These are phyloP conservation scores for Paramecium primaurelia DNA, from an alignment of 73 alveolate genomes.

Conservation along the genomic window DNA sequence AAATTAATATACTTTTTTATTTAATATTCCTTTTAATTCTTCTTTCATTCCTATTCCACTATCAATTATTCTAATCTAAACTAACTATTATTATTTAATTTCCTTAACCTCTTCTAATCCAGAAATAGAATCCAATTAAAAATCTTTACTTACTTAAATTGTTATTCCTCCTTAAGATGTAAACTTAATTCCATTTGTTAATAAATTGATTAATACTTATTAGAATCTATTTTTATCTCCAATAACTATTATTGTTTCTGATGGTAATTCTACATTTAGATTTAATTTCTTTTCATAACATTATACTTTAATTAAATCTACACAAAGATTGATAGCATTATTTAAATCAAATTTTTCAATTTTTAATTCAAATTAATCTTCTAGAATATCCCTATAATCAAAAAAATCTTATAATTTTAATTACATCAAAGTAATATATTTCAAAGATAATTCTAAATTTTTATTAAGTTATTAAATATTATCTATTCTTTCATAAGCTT, in stretches of 20 bases:
- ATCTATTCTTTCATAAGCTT: neutral
- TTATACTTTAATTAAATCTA: conserved; percentile 23
- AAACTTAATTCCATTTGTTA: conserved; percentile 10
- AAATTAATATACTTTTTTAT: neutral
- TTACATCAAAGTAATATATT: neutral
- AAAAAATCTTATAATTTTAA: conserved; percentile 22
- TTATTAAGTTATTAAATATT: neutral
- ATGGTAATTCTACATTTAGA: neutral
- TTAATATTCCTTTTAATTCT: neutral
- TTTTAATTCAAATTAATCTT: neutral
- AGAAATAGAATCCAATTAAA: neutral
- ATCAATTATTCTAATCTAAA: neutral
- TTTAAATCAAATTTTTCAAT: conserved; percentile 16
- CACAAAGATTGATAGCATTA: neutral
- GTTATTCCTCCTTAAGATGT: conserved; percentile 24
- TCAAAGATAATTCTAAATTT: neutral
- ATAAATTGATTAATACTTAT: neutral
- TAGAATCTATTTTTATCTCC: neutral
- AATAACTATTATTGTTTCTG: neutral
- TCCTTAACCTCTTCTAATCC: neutral
- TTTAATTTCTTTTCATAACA: neutral
- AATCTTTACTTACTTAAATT: neutral
- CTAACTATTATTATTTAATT: neutral
- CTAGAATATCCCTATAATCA: conserved; percentile 20
- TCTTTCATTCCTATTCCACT: conserved; percentile 9